These are phyloP conservation scores for Entomortierella lignicola DNA, from an alignment of 192 early-diverging fungal species.

Conservation along the genomic window DNA sequence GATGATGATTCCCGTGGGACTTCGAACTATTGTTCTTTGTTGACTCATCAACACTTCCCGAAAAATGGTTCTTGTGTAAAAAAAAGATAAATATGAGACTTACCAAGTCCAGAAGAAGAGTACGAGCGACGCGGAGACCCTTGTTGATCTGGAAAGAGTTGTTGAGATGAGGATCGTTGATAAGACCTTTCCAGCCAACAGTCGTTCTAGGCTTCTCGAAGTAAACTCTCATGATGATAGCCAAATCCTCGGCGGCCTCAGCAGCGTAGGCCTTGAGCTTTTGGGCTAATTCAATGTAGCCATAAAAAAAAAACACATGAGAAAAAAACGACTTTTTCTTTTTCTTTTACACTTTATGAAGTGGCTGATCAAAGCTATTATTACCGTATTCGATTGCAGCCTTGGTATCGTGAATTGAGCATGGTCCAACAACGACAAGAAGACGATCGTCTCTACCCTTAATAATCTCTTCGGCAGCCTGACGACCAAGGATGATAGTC, in stretches of 20 bases:
- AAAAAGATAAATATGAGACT: conserved; percentile 1
- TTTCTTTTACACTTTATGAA: conserved; percentile 2
- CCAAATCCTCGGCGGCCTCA: conserved; percentile 68
- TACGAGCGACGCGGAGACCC: conserved; percentile 82
- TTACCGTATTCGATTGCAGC: conserved; percentile 84
- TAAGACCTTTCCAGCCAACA: conserved; percentile 95
- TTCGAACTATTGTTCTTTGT: background rate
- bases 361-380: background rate
- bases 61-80: background rate
- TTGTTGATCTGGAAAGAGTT: conserved; percentile 85
- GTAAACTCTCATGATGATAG: conserved; percentile 86
- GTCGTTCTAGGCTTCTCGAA: conserved; percentile 90
- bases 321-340: background rate
- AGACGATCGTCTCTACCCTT: conserved; percentile 80
- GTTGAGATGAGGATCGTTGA: conserved; percentile 83
- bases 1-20: background rate
- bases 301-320: background rate
- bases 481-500: conserved; percentile 78
- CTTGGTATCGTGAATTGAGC: conserved; percentile 85
- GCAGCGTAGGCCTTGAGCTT: conserved; percentile 70
- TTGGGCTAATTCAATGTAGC: conserved; percentile 46
- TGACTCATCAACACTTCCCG: background rate
- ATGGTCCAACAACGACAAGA: conserved; percentile 87
- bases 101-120: conserved; percentile 75
- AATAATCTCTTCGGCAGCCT: conserved; percentile 72